These are phyloP conservation scores for Ilyonectria robusta DNA, from an alignment of 2,329 filamentous ascomycete species.

Conservation along the genomic window DNA sequence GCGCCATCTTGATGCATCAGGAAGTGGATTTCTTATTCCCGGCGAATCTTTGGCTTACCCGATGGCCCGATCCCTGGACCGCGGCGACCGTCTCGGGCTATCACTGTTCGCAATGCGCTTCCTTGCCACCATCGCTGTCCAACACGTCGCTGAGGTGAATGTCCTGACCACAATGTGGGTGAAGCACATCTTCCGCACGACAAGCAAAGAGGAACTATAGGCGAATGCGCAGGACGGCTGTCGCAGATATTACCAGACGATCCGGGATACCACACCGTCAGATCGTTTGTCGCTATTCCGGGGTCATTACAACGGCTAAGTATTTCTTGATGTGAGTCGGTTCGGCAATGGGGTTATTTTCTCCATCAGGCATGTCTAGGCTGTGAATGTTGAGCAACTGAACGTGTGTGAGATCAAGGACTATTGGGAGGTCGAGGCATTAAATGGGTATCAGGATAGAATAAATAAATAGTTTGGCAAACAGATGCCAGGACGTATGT, in stretches of 20 bases:
- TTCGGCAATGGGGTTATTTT: not conserved
- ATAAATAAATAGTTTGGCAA: slow-evolving; percentile 5
- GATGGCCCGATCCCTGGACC: too few species aligned
- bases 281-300: slow-evolving; percentile 19
- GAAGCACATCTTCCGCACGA: slow-evolving; percentile 14
- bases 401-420: not conserved
- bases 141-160: slow-evolving; percentile 8
- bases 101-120: not conserved
- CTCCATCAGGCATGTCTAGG: not conserved
- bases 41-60: too few species aligned
- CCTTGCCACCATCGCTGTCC: slow-evolving; percentile 6
- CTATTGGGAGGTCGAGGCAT: not conserved
- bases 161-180: slow-evolving; percentile 1
- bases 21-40: too few species aligned
- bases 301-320: slow-evolving; percentile 5
- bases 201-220: not conserved
- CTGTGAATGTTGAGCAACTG: not conserved
- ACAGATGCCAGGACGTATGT: not conserved
- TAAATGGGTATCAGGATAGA: slow-evolving; percentile 16
- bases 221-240: slow-evolving; percentile 9
- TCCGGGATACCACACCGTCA: slow-evolving; percentile 9
- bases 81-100: too few species aligned
- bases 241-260: slow-evolving; percentile 22
- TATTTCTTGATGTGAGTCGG: slow-evolving; percentile 13
- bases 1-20: too few species aligned